Conservation (phyloP, 257 asterid species). For the Petrea volubilis region DNA sequence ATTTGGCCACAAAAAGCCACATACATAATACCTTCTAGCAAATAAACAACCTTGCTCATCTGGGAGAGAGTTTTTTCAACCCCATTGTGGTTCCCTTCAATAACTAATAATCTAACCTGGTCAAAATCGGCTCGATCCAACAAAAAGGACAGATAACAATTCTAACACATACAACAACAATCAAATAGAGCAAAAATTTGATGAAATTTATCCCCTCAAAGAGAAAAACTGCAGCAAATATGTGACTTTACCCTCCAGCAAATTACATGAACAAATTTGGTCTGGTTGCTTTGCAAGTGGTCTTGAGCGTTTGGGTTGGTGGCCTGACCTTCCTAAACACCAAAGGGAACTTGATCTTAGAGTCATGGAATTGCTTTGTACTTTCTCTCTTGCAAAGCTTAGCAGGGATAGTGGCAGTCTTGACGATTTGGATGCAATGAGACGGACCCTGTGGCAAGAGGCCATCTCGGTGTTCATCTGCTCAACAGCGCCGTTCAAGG, state of each 20-base stretch:
- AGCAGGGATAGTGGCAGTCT: slow-evolving; percentile 47
- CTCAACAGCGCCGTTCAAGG: slow-evolving; percentile 29
- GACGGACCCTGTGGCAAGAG: slow-evolving; percentile 63
- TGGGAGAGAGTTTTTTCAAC: background rate
- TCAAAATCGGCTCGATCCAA: background rate
- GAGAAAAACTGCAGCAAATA: background rate
- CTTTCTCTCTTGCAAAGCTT: slow-evolving; percentile 65
- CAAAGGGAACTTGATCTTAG: slow-evolving; percentile 44
- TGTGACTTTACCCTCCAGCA: background rate
- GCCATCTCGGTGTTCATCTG: slow-evolving; percentile 56
- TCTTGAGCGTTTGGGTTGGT: slow-evolving; percentile 41
- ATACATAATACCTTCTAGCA: background rate
- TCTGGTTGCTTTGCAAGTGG: slow-evolving; percentile 41
- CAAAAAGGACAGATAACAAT: background rate
- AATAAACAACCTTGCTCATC: background rate
- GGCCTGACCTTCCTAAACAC: slow-evolving; percentile 48
- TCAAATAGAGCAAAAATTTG: background rate
- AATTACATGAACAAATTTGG: slow-evolving; percentile 39
- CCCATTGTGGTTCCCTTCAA: background rate
- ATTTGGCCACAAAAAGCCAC: background rate
- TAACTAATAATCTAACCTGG: background rate
- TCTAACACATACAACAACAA: background rate
- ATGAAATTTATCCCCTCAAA: background rate
- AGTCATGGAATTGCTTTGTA: slow-evolving; percentile 54
- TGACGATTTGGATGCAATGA: slow-evolving; percentile 63